Conservation (phyloP, 176 grass and related monocot species). For the Lolium multiflorum region DNA sequence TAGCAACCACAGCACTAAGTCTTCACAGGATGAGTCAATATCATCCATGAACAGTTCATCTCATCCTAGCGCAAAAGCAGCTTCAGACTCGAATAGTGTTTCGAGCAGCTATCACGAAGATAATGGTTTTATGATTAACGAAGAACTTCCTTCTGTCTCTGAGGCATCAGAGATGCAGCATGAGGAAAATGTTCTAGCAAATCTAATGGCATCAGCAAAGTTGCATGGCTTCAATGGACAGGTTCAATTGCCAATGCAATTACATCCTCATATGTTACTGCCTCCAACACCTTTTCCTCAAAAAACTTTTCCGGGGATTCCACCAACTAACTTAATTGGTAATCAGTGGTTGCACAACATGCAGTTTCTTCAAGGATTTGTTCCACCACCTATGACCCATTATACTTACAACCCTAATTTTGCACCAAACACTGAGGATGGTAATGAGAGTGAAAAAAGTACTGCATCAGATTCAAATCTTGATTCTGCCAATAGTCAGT, state of each 20-base stretch:
- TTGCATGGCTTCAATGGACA: constrained; percentile 81
- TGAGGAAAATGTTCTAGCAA: constrained; percentile 75
- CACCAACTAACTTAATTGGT: constrained; percentile 62
- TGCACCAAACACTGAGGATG: constrained; percentile 53
- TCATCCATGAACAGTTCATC: constrained; percentile 60
- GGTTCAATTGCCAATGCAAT: constrained; percentile 67
- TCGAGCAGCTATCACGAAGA: constrained; percentile 71
- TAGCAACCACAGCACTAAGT: constrained; percentile 60
- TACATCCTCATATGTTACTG: constrained; percentile 58
- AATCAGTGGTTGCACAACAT: constrained; percentile 64
- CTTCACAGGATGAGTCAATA: constrained; percentile 67
- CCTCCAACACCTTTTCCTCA: constrained; percentile 57
- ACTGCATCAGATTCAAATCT: constrained; percentile 41
- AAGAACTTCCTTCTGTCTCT: constrained; percentile 80
- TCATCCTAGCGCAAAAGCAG: constrained; percentile 53
- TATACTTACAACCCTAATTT: constrained; percentile 58
- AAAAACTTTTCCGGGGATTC: constrained; percentile 64
- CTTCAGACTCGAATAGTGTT: constrained; percentile 78
- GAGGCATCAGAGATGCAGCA: constrained; percentile 66
- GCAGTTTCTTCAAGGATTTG: constrained; percentile 64
- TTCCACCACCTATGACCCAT: constrained; percentile 60
- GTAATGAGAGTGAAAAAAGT: constrained; percentile 51
- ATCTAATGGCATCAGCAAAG: constrained; percentile 74
- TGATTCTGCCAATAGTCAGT: constrained; percentile 50
- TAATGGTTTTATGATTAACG: constrained; percentile 59